Evolutionary conservation across 805 yeast species (phyloP), one percentile per base, ranked within the genome.

Genomic region (Teunomyces tritomae): DNA sequence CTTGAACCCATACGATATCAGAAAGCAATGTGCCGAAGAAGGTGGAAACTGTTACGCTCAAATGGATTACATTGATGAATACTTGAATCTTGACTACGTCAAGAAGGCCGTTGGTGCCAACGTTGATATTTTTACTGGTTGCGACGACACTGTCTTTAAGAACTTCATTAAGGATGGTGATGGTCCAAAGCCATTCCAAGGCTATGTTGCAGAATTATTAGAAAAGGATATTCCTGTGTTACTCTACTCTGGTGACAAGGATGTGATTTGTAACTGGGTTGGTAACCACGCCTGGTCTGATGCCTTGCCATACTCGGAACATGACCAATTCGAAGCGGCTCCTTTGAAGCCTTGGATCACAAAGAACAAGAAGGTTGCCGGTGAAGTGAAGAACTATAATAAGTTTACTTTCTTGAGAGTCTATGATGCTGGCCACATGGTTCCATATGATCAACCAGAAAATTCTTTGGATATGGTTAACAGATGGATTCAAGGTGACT

Each of bases 371-470:
- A 47, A 48, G 45, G 48, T 51, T 50, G 79, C 82, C 24, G 98
- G 98, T 50, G 82, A 85, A 58, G 85, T 84, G 27, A 89, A 89
- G 73, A 85, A 81, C 60, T 78, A 74, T 54, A 84, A 84, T 42
- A 76, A 79, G 50, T 82, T 91, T 57, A 87, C 96, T 3, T 92
- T 85, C 73, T 75, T 89, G 65, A 80, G 96, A 65, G 81, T 91
- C 8, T 91, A 76, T 59, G 92, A 83, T 53, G 97, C 95, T 45
- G 97, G 97, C 26, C 97, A 92, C 70, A 90, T 91, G 97, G 96
- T 89, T 52, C 97, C 97, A 13, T 85, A 71, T 60, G 91, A 91
- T 69, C 92, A 87, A 72, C 96, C 97, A 14, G 83, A 79, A 58
- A 76, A 77, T 59, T 72, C 96, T 2, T 74, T 86, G 53, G 89